Percentiles rank a stretch among this genome's conserved stretches.
These are phyloP conservation scores for Zymoseptoria crescenta DNA, from an alignment of 2,329 filamentous ascomycete species.

Conservation along the genomic window DNA sequence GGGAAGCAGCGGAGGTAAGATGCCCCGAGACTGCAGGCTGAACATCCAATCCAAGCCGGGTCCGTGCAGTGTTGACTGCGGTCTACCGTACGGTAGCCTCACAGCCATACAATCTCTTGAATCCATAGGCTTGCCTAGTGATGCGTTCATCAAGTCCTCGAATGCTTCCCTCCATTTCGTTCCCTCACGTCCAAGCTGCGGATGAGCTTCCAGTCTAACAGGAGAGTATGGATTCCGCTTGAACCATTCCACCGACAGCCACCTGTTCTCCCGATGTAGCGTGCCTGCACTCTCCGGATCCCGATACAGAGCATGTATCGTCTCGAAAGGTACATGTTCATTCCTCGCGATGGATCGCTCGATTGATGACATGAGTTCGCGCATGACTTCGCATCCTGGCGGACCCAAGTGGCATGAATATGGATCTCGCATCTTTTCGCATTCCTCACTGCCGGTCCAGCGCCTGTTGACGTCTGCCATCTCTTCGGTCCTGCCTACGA, in stretches of 20 bases:
- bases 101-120: constrained; percentile 15
- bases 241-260: constrained; percentile 32
- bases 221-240: constrained; percentile 47
- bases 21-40: constrained; percentile 28
- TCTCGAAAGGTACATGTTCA: constrained; percentile 14
- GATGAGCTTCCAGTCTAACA: constrained; percentile 44
- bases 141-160: constrained; percentile 49
- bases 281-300: constrained; percentile 17
- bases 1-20: constrained; percentile 28
- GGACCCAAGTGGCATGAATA: constrained; percentile 2
- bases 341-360: constrained; percentile 20
- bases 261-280: constrained; percentile 18
- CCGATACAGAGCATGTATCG: constrained; percentile 22
- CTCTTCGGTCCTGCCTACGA: constrained; percentile 1
- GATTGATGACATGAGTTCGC: constrained; percentile 12
- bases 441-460: constrained; percentile 20
- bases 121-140: constrained; percentile 27
- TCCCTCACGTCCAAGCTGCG: constrained; percentile 27
- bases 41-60: constrained; percentile 32
- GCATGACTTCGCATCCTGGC: constrained; percentile 14
- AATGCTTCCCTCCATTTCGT: constrained; percentile 50
- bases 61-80: constrained; percentile 20
- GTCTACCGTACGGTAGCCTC: constrained; percentile 10
- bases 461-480: constrained; percentile 20
- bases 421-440: not conserved